Percentiles rank a stretch among this genome's conserved stretches.
phyloP scores from a whole-genome alignment of 164 flowering plant species.

The Platanus orientalis region DNA sequence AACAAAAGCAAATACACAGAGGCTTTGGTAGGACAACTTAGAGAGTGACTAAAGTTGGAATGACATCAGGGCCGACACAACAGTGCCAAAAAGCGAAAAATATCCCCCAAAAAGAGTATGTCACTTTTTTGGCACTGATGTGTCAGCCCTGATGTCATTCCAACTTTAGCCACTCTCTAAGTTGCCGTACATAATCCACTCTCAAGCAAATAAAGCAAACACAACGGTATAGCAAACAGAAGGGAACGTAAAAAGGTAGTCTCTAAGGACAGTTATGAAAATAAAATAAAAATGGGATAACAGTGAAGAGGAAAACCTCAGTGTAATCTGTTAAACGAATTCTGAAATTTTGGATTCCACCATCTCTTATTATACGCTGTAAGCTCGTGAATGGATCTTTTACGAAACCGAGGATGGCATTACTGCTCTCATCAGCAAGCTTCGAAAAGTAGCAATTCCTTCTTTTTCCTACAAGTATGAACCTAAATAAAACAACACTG shows the following conservation, averaged over 20 bases:
- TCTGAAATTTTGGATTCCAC: constrained; percentile 23
- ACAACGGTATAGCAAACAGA: background rate
- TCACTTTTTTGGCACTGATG: too few species aligned
- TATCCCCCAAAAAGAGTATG: too few species aligned
- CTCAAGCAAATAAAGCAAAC: too few species aligned
- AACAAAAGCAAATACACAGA: too few species aligned
- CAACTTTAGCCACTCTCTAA: too few species aligned
- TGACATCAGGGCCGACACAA: too few species aligned
- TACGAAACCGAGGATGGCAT: constrained; percentile 23
- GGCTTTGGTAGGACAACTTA: too few species aligned
- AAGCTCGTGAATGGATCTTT: constrained; percentile 17
- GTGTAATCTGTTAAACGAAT: constrained; percentile 62
- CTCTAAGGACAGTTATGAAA: background rate
- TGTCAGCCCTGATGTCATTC: too few species aligned
- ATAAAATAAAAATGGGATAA: background rate
- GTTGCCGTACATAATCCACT: too few species aligned
- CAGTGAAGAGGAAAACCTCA: constrained; percentile 34
- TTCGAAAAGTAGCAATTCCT: constrained; percentile 39
- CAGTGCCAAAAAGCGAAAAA: too few species aligned
- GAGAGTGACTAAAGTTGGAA: too few species aligned
- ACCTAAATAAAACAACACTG: background rate
- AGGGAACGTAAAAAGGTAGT: background rate
- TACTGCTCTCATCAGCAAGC: constrained; percentile 43
- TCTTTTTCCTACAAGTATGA: constrained; percentile 42
- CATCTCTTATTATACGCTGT: constrained; percentile 17